Evolutionary conservation across 2,329 filamentous ascomycete genomes (phyloP).

Genomic region (Iodosphaeria phyllophila): DNA sequence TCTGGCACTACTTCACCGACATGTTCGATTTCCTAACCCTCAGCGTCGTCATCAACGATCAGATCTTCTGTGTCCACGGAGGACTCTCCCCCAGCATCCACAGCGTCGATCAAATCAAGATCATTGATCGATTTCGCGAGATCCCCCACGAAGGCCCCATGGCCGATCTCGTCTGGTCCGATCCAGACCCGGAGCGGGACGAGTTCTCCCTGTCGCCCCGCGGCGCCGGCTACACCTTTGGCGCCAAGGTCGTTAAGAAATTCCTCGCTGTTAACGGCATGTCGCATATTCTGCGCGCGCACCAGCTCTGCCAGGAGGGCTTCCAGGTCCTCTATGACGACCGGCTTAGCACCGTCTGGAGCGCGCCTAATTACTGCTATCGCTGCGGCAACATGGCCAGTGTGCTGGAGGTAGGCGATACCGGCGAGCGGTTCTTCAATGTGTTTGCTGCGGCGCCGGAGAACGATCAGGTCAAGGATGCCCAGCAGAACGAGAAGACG

Average conservation of each 20-base stretch:
- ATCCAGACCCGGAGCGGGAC: slow-evolving; percentile 91
- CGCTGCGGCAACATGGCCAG: slow-evolving; percentile 94
- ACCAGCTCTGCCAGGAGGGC: slow-evolving; percentile 95
- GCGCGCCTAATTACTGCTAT: slow-evolving; percentile 90
- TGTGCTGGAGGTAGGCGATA: slow-evolving; percentile 87
- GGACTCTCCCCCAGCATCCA: slow-evolving; percentile 80
- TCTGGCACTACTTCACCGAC: slow-evolving; percentile 99
- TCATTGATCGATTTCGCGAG: slow-evolving; percentile 96
- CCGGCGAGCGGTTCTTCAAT: slow-evolving; percentile 88
- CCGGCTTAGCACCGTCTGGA: slow-evolving; percentile 90
- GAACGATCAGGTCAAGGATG: slow-evolving; percentile 79
- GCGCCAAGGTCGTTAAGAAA: slow-evolving; percentile 93
- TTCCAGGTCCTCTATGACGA: slow-evolving; percentile 96
- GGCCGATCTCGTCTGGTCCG: slow-evolving; percentile 98
- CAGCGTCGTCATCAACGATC: slow-evolving; percentile 93
- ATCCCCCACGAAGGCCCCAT: slow-evolving; percentile 98
- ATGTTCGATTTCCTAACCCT: slow-evolving; percentile 99
- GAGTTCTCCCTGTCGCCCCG: slow-evolving; percentile 90
- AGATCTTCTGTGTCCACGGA: slow-evolving; percentile 98
- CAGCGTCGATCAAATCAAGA: slow-evolving; percentile 98
- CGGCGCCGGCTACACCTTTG: slow-evolving; percentile 93
- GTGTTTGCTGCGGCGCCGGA: slow-evolving; percentile 95
- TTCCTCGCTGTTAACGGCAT: slow-evolving; percentile 95
- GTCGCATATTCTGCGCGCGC: slow-evolving; percentile 93
- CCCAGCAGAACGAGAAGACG: slow-evolving; percentile 60